Evolutionary conservation across 2,329 filamentous ascomycete species (phyloP).

Genomic region (Beauveria asiatica): DNA sequence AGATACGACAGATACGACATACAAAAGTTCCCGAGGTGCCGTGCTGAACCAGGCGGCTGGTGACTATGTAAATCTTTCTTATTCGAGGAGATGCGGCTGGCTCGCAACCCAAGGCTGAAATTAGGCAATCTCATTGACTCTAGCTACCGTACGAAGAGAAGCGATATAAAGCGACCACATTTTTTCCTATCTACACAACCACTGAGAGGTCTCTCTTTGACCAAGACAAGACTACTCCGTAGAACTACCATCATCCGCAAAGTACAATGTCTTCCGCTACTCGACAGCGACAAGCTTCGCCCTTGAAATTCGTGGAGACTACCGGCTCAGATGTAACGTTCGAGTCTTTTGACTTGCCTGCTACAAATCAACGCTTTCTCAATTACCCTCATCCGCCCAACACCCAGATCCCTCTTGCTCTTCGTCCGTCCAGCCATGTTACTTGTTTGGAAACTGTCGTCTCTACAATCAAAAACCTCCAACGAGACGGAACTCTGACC

Average conservation of each 20-base stretch:
- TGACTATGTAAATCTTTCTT: too few relatives aligned
- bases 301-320: background rate
- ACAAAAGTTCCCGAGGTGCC: too few relatives aligned
- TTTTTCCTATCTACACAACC: too few relatives aligned
- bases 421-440: background rate
- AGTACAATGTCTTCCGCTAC: background rate
- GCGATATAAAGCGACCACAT: too few relatives aligned
- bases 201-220: background rate
- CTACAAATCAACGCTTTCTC: background rate
- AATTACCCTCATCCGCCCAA: background rate
- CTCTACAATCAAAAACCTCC: background rate
- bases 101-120: too few relatives aligned
- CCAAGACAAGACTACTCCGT: too few relatives aligned
- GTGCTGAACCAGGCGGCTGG: too few relatives aligned
- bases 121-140: too few relatives aligned
- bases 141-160: too few relatives aligned
- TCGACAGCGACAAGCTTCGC: background rate
- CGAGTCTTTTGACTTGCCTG: background rate
- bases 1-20: too few relatives aligned
- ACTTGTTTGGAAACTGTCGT: background rate
- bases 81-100: too few relatives aligned
- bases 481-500: background rate
- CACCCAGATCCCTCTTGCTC: background rate
- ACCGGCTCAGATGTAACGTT: background rate
- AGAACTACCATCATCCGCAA: too few relatives aligned